Evolutionary conservation across 2,329 filamentous ascomycete genomes (phyloP), one percentile per base, ranked within the genome.

Genomic region (Hypoxylon sp.): DNA sequence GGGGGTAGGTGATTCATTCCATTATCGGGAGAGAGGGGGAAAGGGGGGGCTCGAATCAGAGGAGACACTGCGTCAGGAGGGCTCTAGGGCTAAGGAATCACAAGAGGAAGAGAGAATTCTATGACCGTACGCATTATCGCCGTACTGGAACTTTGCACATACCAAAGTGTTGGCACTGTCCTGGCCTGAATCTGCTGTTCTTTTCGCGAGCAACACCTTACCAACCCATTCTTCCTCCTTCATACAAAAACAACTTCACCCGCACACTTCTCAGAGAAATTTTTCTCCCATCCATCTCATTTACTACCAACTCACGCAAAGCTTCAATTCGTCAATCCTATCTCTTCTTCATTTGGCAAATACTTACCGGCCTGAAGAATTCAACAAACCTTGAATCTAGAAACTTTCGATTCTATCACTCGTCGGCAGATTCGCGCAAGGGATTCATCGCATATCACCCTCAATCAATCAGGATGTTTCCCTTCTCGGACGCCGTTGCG

Each of bases 51-150:
- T 29, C n/a, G n/a, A 35, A 5, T 10, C 17, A 11, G 11, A 15
- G 24, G 32, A 19, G 17, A 54, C 35, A 17, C 19, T 27, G 54
- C 39, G 39, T n/a, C 54, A 15, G 19, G 47, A 29, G 27, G 17
- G 29, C 47, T 17, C 27, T 46, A 29, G 27, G 17, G 42, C 47
- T 29, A 17, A 29, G n/a, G 39, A 21, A 3, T 32, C 37, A 44
- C 42, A 27, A 56, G 32, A 5, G 21, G 39, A 29, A 15, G 24
- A 29, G 21, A 29, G n/a, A n/a, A 47, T 35, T 10, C 4, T 13
- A 56, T 56, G 54, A 56, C 54, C 35, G 27, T 56, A 21, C 11
- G 31, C 19, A 47, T 24, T 15, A 42, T 46, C 39, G 46, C 35
- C 11, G 4, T 24, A 10, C 15, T 29, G 37, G n/a, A 55, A 5